Conservation (phyloP, 148 eudicot species). For the Simmondsia chinensis region DNA sequence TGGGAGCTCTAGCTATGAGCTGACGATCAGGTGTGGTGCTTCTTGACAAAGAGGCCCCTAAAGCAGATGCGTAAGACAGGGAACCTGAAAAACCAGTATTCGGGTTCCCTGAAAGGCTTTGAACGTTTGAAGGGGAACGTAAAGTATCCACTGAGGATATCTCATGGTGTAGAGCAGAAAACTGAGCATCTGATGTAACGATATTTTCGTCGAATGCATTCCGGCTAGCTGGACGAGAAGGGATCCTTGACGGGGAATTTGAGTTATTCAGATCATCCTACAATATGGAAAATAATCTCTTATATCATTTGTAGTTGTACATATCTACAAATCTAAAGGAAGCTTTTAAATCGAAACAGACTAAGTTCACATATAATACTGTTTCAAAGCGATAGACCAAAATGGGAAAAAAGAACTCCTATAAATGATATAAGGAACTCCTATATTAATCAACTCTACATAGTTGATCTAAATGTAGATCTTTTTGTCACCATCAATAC, state of each 20-base stretch:
- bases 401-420: too few relatives aligned
- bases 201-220: conserved; percentile 40
- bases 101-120: conserved; percentile 21
- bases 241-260: conserved; percentile 29
- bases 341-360: too few relatives aligned
- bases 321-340: neutral
- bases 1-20: conserved; percentile 50
- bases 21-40: conserved; percentile 75
- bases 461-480: too few relatives aligned
- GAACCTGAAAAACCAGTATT: conserved; percentile 33
- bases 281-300: conserved; percentile 5
- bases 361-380: too few relatives aligned
- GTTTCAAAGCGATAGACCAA: too few relatives aligned
- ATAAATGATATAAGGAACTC: too few relatives aligned
- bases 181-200: conserved; percentile 36
- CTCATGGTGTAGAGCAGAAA: conserved; percentile 41
- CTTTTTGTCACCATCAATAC: too few relatives aligned
- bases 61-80: conserved; percentile 66
- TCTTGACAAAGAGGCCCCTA: conserved; percentile 66
- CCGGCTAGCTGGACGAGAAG: conserved; percentile 62
- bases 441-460: too few relatives aligned
- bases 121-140: conserved; percentile 22
- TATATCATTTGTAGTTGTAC: neutral
- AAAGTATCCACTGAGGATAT: conserved; percentile 34
- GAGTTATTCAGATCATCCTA: conserved; percentile 55